Evolutionary conservation across 2,329 filamentous ascomycete genomes (phyloP).

Genomic region (Sordariomycetes sp.): DNA sequence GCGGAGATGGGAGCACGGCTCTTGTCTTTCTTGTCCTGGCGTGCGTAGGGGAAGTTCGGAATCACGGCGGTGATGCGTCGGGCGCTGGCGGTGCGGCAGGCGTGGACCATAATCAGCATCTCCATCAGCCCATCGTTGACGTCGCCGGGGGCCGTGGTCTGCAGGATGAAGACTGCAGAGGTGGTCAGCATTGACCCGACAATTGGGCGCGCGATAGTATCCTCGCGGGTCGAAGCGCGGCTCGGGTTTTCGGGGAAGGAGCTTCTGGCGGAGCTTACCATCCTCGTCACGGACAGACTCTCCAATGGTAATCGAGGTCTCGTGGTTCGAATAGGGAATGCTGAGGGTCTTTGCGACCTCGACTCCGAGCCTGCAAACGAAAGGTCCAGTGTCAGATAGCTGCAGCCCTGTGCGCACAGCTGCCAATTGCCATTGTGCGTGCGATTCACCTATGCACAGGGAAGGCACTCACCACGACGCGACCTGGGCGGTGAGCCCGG

Average conservation of each 20-base stretch:
- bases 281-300: conserved; percentile 96
- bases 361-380: conserved; percentile 53
- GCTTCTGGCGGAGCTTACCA: conserved; percentile 25
- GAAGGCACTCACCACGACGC: conserved; percentile 27
- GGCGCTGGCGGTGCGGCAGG: conserved; percentile 59
- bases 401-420: not conserved
- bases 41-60: conserved; percentile 91
- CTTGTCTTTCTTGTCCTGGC: conserved; percentile 94
- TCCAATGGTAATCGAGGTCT: conserved; percentile 85
- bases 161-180: conserved; percentile 66
- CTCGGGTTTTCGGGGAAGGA: not conserved
- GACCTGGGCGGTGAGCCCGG: conserved; percentile 33
- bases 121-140: conserved; percentile 99
- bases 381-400: not conserved
- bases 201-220: no score
- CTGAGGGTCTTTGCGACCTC: conserved; percentile 71
- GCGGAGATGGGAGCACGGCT: conserved; percentile 93
- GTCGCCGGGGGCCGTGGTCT: conserved; percentile 88
- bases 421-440: not conserved
- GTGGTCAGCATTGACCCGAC: not conserved
- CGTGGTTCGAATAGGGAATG: conserved; percentile 77
- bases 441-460: not conserved
- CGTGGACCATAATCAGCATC: conserved; percentile 95
- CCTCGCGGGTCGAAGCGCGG: no score
- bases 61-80: conserved; percentile 85